Percentiles rank a stretch among this genome's conserved stretches.
Conservation (phyloP, 169 alveolate species). For the Eimeria acervulina region DNA sequence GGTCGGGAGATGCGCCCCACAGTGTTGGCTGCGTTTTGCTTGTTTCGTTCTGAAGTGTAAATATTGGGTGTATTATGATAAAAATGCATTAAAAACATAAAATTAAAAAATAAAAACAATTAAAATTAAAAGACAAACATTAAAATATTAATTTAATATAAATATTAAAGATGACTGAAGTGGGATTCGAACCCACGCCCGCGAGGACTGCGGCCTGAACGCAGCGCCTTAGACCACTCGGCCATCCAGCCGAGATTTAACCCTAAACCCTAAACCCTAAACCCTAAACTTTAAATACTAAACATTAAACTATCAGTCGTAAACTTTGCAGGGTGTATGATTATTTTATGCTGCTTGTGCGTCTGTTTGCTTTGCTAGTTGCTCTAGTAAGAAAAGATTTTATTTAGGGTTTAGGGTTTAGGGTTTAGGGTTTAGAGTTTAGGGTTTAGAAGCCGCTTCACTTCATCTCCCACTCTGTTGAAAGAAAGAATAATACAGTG, state of each 20-base stretch:
- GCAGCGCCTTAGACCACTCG: conserved; percentile 99
- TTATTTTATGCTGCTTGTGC: too few species aligned
- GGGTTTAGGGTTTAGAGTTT: background rate
- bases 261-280: conserved; percentile 7
- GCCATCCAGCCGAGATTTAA: conserved; percentile 93
- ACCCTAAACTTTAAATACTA: background rate
- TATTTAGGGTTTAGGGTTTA: background rate
- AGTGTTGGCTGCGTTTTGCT: background rate
- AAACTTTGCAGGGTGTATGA: background rate
- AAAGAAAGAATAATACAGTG: too few species aligned
- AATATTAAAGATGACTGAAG: conserved; percentile 83
- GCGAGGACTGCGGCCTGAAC: conserved; percentile 99
- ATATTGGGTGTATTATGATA: too few species aligned
- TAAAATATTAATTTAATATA: too few species aligned
- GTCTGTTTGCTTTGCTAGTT: background rate
- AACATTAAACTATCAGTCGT: background rate
- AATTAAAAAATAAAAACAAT: background rate
- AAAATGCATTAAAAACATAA: too few species aligned
- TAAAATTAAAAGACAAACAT: background rate
- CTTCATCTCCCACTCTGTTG: too few species aligned
- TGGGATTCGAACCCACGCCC: conserved; percentile 99
- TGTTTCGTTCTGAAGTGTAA: too few species aligned
- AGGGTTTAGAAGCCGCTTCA: background rate
- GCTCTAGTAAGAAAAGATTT: background rate
- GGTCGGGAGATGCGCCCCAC: background rate